Base-by-base conservation (phyloP, 2,329 filamentous ascomycete species). In the Didymella exigua region DNA sequence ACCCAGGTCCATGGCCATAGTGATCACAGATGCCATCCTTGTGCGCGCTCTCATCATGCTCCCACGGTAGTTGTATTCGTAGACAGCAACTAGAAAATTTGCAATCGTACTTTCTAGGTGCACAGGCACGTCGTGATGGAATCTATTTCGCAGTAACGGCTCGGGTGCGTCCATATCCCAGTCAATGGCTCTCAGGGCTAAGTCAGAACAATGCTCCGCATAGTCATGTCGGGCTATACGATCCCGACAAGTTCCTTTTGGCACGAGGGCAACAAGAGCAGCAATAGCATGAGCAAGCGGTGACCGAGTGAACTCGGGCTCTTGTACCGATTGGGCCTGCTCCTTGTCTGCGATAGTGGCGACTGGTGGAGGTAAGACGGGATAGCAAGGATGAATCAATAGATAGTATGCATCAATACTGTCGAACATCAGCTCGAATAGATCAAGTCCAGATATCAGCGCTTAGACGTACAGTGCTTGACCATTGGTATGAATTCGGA, bases 51-150 rank as follows among this genome's bases (percentile, higher is more conserved):
- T 45, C 42, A 46, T 49, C 34, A 50, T 41, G 9, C 26, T 18
- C 6, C 52, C 52, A 16, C 47, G 52, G 19, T 55, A 55, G 23
- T 36, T 49, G 36, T 55, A 50, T 21, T 55, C 52, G 19, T 50
- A 50, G 6, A 46, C 33, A 2, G 52, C 45, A 9, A 55, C 24
- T 9, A 55, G 33, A 4, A 55, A 36, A 30, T n/a, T 41, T 8
- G 45, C 41, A 11, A 55, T 34, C 6, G 36, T 50, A 23, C 52
- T 26, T 16, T 55, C 52, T 14, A 55, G 29, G 8, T 24, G 13
- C 2, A 55, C 47, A 19, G 52, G 52, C 9, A 55, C 42, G 14
- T 38, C 18, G 29, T 16, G 23, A 36, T 55, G 52, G 13, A 55
- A 29, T 3, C 24, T 33, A 13, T 16, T 30, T 5, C 45, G 52